phyloP scores from a whole-genome alignment of 2,329 filamentous ascomycete species.

The Nemania sp. region DNA sequence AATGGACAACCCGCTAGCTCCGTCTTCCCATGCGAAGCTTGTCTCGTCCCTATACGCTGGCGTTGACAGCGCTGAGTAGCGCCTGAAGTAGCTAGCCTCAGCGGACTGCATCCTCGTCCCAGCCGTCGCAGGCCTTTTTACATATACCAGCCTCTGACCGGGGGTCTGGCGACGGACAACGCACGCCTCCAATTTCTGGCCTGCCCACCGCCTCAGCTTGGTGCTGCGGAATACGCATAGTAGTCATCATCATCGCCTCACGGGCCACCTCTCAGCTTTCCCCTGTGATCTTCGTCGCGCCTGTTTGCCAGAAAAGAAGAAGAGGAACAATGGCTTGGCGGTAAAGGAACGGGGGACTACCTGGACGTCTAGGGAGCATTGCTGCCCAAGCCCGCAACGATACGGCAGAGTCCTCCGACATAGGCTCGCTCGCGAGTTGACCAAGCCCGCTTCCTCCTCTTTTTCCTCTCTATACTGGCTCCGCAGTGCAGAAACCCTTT shows the following conservation, averaged over 20 bases:
- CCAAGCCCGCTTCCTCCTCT: slow-evolving; percentile 33
- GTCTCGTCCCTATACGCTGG: slow-evolving; percentile 30
- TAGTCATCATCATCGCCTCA: slow-evolving; percentile 21
- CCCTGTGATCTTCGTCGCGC: slow-evolving; percentile 34
- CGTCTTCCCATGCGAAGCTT: slow-evolving; percentile 5
- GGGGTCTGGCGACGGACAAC: slow-evolving; percentile 34
- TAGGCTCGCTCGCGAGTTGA: slow-evolving; percentile 38
- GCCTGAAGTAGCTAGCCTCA: slow-evolving; percentile 31
- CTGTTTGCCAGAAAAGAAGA: slow-evolving; percentile 34
- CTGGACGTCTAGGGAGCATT: slow-evolving; percentile 41
- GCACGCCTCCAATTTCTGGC: slow-evolving; percentile 32
- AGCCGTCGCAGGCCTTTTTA: slow-evolving; percentile 25
- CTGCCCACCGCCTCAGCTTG: slow-evolving; percentile 36
- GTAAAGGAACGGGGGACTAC: slow-evolving; percentile 38
- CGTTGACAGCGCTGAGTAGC: slow-evolving; percentile 27
- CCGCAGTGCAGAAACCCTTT: slow-evolving; percentile 20
- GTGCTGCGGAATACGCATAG: slow-evolving; percentile 23
- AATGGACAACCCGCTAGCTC: slow-evolving; percentile 13
- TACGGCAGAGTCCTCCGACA: slow-evolving; percentile 42
- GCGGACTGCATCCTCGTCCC: slow-evolving; percentile 32
- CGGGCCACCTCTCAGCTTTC: slow-evolving; percentile 21
- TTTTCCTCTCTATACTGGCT: slow-evolving; percentile 22
- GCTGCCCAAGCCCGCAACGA: slow-evolving; percentile 46
- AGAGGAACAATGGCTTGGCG: slow-evolving; percentile 24
- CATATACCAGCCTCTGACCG: slow-evolving; percentile 15